Evolutionary conservation across 495 filamentous ascomycete species (phyloP).

Genomic region (Terfezia claveryi): DNA sequence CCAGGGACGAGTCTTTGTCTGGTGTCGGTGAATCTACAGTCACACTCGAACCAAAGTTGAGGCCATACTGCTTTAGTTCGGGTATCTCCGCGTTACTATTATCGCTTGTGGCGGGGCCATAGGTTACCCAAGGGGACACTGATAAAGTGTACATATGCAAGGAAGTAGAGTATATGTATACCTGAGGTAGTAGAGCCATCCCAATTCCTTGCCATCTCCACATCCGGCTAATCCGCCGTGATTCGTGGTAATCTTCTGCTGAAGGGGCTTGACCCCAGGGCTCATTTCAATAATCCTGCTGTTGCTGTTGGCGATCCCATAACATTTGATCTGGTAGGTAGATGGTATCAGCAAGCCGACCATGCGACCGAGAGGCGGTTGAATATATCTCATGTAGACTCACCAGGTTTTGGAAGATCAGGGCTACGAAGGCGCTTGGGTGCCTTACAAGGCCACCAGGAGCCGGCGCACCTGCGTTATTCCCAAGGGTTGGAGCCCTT

Average conservation of each 20-base stretch:
- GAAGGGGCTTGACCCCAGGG: not conserved
- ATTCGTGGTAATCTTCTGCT: not conserved
- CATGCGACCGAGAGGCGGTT: not conserved
- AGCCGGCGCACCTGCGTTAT: not conserved
- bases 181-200: slow-evolving; percentile 2
- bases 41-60: not conserved
- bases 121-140: not conserved
- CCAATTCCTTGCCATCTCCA: not conserved
- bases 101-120: not conserved
- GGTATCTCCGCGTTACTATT: not conserved
- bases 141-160: not conserved
- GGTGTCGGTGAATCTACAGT: not conserved
- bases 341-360: not conserved
- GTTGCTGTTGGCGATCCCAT: not conserved
- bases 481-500: not conserved
- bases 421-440: not conserved
- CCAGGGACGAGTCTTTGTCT: not conserved
- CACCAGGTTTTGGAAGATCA: slow-evolving; percentile 1
- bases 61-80: not conserved
- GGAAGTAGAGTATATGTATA: not conserved
- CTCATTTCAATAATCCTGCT: not conserved
- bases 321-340: not conserved
- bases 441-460: not conserved
- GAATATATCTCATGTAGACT: not conserved
- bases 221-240: not conserved